Conservation (phyloP, 495 filamentous ascomycete genomes). For the Talaromyces borbonicus region DNA sequence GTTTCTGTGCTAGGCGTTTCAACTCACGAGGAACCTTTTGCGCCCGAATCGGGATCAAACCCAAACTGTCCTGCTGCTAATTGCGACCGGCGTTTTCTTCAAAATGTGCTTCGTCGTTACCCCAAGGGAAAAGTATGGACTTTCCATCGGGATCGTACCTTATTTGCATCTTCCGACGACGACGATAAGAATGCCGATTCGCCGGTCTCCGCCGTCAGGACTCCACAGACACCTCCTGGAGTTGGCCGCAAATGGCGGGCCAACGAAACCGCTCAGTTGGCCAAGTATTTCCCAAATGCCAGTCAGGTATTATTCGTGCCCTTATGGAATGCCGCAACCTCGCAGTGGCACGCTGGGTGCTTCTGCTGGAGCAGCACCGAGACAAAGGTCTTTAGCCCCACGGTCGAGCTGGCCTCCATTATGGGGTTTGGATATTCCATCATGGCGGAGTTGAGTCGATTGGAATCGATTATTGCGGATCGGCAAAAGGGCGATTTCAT, state of each 20-base stretch:
- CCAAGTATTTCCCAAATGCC: conserved; percentile 36
- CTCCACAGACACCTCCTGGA: conserved; percentile 29
- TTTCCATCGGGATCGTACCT: conserved; percentile 43
- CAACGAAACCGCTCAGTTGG: conserved; percentile 32
- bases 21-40: conserved; percentile 30
- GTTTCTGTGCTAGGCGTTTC: conserved; percentile 30
- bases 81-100: conserved; percentile 34
- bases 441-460: conserved; percentile 58
- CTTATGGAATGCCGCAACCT: conserved; percentile 58
- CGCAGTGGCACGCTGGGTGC: conserved; percentile 59
- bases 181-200: conserved; percentile 15
- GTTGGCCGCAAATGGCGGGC: conserved; percentile 26
- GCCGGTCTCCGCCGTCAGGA: conserved; percentile 4
- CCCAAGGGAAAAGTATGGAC: conserved; percentile 56
- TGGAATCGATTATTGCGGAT: conserved; percentile 49
- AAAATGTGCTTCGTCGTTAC: conserved; percentile 46
- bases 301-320: conserved; percentile 43
- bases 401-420: conserved; percentile 40
- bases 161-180: conserved; percentile 36
- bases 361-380: conserved; percentile 50
- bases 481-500: conserved; percentile 67
- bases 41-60: conserved; percentile 24
- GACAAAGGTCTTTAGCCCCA: conserved; percentile 30
- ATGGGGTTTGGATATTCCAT: conserved; percentile 56
- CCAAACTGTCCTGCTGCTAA: conserved; percentile 23